Base-by-base conservation (phyloP, 495 filamentous ascomycete species). In the Geopyxis carbonaria region DNA sequence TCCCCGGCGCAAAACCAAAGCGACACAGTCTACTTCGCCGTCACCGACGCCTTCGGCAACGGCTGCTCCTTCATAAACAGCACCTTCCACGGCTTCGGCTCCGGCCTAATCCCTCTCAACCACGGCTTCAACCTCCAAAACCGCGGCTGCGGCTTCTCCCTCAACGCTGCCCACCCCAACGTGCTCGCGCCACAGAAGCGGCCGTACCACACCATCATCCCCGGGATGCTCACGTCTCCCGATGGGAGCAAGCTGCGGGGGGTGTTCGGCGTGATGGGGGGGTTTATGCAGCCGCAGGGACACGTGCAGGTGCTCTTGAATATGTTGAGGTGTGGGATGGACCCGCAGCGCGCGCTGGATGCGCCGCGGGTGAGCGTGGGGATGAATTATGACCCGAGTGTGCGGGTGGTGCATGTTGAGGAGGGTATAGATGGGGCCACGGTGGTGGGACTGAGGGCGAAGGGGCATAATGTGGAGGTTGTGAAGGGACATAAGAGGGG, bases 281-380 rank as follows among this genome's bases (percentile, higher is more conserved):
- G 89, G 22, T 93, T 86, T 60, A 95, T 97, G 91, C 89, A 97
- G 64, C 89, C 89, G 0, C 89, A 95, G 63, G 89, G 89, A 7
- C 89, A 97, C 53, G 81, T 95, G 10, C 89, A 97, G 59, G 83
- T 94, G 2, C 60, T 97, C 36, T 67, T 95, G 5, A 93, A 92
- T 42, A 82, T 91, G 73, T 58, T 92, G 2, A 74, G 78, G 0
- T 93, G 89, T 56, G 72, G 74, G n/a, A 66, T 80, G 48, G 76
- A 71, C 40, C 83, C 85, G 21, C 89, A 97, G 64, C 75, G 78
- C 22, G 87, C 91, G 31, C 65, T 97, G 2, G 89, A 97, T 54
- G 75, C 89, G 22, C 87, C 91, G 24, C 65, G 89, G 7, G 65
- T 95, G 28, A 93, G 84, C 45, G 2, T 79, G 72, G 61, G 68